Conservation (phyloP, 148 eudicot species). For the Camellia sinensis region DNA sequence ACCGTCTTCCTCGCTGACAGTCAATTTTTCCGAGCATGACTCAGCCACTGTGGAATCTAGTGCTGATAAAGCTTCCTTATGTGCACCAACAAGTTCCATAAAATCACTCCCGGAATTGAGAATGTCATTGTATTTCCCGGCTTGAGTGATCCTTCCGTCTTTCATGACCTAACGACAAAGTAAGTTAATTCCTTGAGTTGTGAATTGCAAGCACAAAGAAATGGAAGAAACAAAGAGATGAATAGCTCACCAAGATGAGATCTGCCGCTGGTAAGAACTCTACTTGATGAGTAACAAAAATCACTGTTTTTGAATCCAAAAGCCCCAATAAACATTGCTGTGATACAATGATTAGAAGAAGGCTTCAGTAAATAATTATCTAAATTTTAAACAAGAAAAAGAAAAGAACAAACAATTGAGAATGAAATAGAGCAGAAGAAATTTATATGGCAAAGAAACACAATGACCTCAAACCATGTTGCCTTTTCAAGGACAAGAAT, state of each 20-base stretch:
- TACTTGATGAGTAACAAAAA: slow-evolving; percentile 43
- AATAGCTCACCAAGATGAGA: slow-evolving; percentile 42
- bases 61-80: slow-evolving; percentile 47
- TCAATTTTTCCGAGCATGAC: not conserved
- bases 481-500: not conserved
- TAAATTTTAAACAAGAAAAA: not conserved
- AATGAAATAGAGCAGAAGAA: not conserved
- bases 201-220: not conserved
- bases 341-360: slow-evolving; percentile 5
- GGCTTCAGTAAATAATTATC: not conserved
- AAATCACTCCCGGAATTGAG: slow-evolving; percentile 45
- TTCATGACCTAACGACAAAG: slow-evolving; percentile 42
- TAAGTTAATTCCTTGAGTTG: not conserved
- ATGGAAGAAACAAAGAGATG: not conserved
- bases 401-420: not conserved
- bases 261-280: slow-evolving; percentile 51
- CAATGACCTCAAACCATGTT: not conserved
- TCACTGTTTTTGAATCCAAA: slow-evolving; percentile 33
- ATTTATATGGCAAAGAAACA: not conserved
- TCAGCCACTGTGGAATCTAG: slow-evolving; percentile 33
- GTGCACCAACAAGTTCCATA: slow-evolving; percentile 57
- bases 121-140: slow-evolving; percentile 52
- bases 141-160: slow-evolving; percentile 43
- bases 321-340: slow-evolving; percentile 51
- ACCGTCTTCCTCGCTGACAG: slow-evolving; percentile 7